Conservation (phyloP, 805 yeast genomes). For the Wickerhamiella shivajii region DNA sequence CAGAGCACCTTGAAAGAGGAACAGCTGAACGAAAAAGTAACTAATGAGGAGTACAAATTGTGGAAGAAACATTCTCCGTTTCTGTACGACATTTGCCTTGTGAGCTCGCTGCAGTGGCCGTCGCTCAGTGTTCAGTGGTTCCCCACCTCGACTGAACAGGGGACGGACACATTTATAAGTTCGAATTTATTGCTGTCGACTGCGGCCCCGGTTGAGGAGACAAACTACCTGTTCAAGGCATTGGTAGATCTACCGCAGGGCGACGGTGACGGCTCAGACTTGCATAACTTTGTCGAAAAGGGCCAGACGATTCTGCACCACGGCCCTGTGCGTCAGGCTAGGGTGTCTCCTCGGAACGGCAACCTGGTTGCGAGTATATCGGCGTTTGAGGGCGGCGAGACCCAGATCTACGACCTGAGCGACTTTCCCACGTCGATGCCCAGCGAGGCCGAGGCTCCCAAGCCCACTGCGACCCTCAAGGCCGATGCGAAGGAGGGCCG, state of each 20-base stretch:
- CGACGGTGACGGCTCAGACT: constrained; percentile 7
- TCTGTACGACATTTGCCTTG: constrained; percentile 40
- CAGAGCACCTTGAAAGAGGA: too few relatives aligned
- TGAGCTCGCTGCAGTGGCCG: constrained; percentile 46
- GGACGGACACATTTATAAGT: constrained; percentile 19
- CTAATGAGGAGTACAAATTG: constrained; percentile 32
- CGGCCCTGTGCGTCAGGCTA: constrained; percentile 51
- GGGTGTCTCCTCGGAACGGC: constrained; percentile 35
- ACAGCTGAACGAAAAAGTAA: constrained; percentile 12
- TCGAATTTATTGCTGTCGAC: constrained; percentile 48
- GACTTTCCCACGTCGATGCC: constrained; percentile 10
- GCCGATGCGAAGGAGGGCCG: constrained; percentile 55
- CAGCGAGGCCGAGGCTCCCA: constrained; percentile 1
- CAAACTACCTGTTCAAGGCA: constrained; percentile 32
- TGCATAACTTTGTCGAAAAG: constrained; percentile 6
- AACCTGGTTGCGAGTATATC: constrained; percentile 29
- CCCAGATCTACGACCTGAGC: constrained; percentile 20
- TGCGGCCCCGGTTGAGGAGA: constrained; percentile 37
- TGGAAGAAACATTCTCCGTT: constrained; percentile 55
- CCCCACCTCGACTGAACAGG: constrained; percentile 24
- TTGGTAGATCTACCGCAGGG: constrained; percentile 25
- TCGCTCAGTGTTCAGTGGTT: constrained; percentile 47
- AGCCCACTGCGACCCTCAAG: constrained; percentile 26
- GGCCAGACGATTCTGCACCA: constrained; percentile 41
- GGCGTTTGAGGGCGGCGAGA: constrained; percentile 19